Percentiles rank a stretch among this genome's conserved stretches.
These are phyloP conservation scores for Friedmanniomyces endolithicus DNA, from an alignment of 495 filamentous ascomycete species.

Conservation along the genomic window DNA sequence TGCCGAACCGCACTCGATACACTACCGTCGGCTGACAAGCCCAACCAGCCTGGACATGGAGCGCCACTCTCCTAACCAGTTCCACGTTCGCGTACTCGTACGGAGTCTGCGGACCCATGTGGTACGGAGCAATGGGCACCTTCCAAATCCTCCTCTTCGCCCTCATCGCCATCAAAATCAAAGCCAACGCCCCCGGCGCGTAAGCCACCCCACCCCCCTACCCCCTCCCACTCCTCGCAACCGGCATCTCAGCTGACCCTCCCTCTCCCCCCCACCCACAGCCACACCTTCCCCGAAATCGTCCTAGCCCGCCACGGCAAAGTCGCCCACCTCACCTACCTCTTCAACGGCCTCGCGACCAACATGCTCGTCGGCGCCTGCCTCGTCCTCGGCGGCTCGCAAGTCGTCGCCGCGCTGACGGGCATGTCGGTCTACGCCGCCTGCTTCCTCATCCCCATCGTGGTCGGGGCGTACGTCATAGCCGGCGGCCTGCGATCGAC, in stretches of 20 bases:
- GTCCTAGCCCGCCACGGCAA: conserved; percentile 31
- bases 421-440: conserved; percentile 39
- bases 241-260: background rate
- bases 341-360: conserved; percentile 34
- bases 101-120: conserved; percentile 39
- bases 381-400: conserved; percentile 33
- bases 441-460: conserved; percentile 34
- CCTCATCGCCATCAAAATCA: conserved; percentile 34
- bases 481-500: conserved; percentile 35
- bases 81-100: conserved; percentile 39
- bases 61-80: conserved; percentile 30
- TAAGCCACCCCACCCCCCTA: conserved; percentile 19
- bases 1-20: background rate
- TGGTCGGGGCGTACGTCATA: conserved; percentile 35
- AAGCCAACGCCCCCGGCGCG: conserved; percentile 31
- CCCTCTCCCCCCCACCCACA: too few relatives aligned
- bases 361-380: conserved; percentile 36
- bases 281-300: conserved; percentile 29
- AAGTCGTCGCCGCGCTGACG: conserved; percentile 34
- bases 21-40: background rate
- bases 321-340: conserved; percentile 32
- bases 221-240: background rate
- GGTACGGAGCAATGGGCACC: conserved; percentile 35
- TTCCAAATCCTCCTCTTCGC: conserved; percentile 36
- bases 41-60: conserved; percentile 20